A percentile compares a stretch with the other conserved stretches of the same genome.
Conservation (phyloP, 306 rosid genomes). For the Quercus berberidifolia region DNA sequence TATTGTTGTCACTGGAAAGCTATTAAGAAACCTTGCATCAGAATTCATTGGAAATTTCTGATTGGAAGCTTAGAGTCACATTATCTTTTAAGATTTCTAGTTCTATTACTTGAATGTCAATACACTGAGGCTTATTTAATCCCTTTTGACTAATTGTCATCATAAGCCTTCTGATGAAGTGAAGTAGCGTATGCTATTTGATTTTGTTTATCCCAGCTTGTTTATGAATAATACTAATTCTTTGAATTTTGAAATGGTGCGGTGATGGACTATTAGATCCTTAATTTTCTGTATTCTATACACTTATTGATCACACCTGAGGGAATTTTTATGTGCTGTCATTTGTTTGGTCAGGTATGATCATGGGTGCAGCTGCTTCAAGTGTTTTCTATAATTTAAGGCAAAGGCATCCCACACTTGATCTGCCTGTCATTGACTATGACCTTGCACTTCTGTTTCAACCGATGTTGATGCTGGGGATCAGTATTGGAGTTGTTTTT, state of each 20-base stretch:
- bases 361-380: constrained; percentile 84
- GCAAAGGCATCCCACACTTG: constrained; percentile 71
- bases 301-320: neutral
- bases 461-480: constrained; percentile 72
- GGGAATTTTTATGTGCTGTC: neutral
- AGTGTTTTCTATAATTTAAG: constrained; percentile 62
- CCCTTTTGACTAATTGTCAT: neutral
- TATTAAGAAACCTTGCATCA: neutral
- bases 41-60: too few relatives aligned
- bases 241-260: neutral
- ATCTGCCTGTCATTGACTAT: constrained; percentile 66
- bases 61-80: too few relatives aligned
- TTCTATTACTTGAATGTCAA: neutral
- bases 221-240: neutral
- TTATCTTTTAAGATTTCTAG: neutral
- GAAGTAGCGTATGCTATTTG: neutral
- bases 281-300: neutral
- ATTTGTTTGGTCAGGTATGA: constrained; percentile 54
- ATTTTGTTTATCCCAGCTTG: neutral
- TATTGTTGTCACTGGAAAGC: neutral
- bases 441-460: constrained; percentile 67
- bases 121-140: neutral
- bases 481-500: constrained; percentile 76
- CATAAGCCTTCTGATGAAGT: neutral
- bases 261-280: neutral